Evolutionary conservation across 192 early-diverging fungal species (phyloP).

Genomic region (Gorgonomyces haynaldii): DNA sequence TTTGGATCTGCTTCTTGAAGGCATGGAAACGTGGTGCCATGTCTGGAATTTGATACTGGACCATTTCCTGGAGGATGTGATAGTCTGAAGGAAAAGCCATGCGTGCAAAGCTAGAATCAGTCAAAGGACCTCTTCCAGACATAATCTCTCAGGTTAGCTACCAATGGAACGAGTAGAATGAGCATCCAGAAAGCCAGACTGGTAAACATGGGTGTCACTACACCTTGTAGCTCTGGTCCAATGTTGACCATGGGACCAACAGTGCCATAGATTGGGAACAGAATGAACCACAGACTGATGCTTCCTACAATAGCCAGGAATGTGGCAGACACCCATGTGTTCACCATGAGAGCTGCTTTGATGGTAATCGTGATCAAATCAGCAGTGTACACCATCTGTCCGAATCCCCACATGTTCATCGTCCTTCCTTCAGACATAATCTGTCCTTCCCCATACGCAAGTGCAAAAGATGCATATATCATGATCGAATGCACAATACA

Average conservation of each 20-base stretch:
- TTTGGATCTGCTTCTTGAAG: conserved; percentile 95
- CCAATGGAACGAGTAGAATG: conserved; percentile 67
- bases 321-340: conserved; percentile 47
- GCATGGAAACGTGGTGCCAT: conserved; percentile 95
- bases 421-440: conserved; percentile 52
- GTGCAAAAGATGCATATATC: conserved; percentile 55
- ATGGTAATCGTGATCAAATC: conserved; percentile 69
- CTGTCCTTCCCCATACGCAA: conserved; percentile 46
- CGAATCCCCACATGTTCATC: conserved; percentile 75
- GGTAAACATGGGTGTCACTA: conserved; percentile 23
- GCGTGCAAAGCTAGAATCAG: conserved; percentile 51
- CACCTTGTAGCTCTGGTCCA: conserved; percentile 32
- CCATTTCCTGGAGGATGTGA: conserved; percentile 97
- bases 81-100: conserved; percentile 75
- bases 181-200: conserved; percentile 67
- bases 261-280: conserved; percentile 70
- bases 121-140: conserved; percentile 80
- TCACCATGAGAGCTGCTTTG: conserved; percentile 47
- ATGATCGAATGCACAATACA: conserved; percentile 84
- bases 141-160: conserved; percentile 80
- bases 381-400: conserved; percentile 68
- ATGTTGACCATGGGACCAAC: conserved; percentile 51
- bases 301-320: conserved; percentile 82
- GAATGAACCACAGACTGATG: conserved; percentile 75
- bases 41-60: conserved; percentile 97